Percentiles rank a stretch among this genome's conserved stretches.
phyloP scores from a whole-genome alignment of 345 rosid genomes.

The Passiflora organensis region DNA sequence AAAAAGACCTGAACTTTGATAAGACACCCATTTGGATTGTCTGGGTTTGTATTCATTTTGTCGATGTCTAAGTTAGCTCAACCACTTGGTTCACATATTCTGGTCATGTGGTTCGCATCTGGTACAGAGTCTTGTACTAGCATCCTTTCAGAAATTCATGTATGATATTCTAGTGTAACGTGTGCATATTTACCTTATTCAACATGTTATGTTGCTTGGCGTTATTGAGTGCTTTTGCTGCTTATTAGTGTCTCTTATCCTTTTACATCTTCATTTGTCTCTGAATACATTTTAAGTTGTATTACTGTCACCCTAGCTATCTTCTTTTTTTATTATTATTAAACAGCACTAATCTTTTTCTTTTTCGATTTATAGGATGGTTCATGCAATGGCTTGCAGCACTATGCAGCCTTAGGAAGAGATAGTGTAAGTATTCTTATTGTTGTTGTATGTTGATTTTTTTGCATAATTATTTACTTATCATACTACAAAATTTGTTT shows the following conservation, averaged over 20 bases:
- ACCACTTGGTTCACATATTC: not conserved
- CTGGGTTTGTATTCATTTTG: not conserved
- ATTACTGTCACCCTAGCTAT: not conserved
- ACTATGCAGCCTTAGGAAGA: conserved; percentile 98
- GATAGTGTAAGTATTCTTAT: conserved; percentile 57
- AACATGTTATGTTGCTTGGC: not conserved
- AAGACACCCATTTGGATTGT: not conserved
- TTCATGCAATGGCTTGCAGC: conserved; percentile 97
- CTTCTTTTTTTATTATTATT: not conserved
- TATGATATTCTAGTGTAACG: not conserved
- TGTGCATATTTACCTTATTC: too few species aligned
- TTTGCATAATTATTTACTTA: too few species aligned
- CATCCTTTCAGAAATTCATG: not conserved
- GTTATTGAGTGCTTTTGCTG: conserved; percentile 2
- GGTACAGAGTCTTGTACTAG: not conserved
- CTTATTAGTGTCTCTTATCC: conserved; percentile 2
- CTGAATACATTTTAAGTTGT: not conserved
- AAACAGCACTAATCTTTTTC: not conserved
- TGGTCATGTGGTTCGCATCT: not conserved
- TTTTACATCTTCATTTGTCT: not conserved
- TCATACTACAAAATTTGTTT: too few species aligned
- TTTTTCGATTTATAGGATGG: conserved; percentile 58
- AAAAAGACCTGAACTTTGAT: too few species aligned
- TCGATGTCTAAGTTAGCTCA: not conserved
- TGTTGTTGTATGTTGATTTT: too few species aligned